Evolutionary conservation across 2,329 filamentous ascomycete species (phyloP).

Genomic region (Microdochium trichocladiopsis): DNA sequence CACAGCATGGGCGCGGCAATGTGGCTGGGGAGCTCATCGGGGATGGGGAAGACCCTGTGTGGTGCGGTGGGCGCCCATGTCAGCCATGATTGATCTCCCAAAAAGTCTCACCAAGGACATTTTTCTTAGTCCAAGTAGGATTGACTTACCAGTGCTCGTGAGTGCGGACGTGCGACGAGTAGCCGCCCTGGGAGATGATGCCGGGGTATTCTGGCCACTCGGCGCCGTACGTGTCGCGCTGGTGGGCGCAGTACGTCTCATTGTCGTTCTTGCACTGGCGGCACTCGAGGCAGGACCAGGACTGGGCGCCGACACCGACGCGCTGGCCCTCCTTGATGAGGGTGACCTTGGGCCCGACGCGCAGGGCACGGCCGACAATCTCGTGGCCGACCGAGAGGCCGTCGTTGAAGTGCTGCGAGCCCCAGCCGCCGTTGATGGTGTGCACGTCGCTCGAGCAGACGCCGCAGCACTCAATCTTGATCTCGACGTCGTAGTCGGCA

Average conservation of each 20-base stretch:
- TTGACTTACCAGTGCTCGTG: slow-evolving; percentile 62
- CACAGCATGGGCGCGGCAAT: slow-evolving; percentile 77
- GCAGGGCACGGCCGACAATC: slow-evolving; percentile 54
- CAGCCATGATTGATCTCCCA: slow-evolving; percentile 1
- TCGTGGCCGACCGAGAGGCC: slow-evolving; percentile 27
- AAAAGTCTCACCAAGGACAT: not conserved
- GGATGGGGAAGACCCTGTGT: slow-evolving; percentile 61
- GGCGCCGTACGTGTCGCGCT: slow-evolving; percentile 52
- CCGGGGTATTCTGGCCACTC: slow-evolving; percentile 48
- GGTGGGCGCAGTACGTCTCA: slow-evolving; percentile 61
- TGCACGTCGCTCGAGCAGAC: slow-evolving; percentile 68
- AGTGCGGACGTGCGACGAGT: slow-evolving; percentile 58
- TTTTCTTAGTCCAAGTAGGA: not conserved
- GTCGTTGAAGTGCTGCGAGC: slow-evolving; percentile 47
- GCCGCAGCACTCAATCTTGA: slow-evolving; percentile 78
- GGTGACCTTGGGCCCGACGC: slow-evolving; percentile 59
- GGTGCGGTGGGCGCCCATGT: not conserved
- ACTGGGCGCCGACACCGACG: slow-evolving; percentile 64
- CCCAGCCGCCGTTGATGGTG: slow-evolving; percentile 65
- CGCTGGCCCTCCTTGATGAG: slow-evolving; percentile 53
- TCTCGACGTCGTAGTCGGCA: slow-evolving; percentile 78
- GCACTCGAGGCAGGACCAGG: slow-evolving; percentile 57
- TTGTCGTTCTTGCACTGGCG: slow-evolving; percentile 59
- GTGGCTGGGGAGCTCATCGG: slow-evolving; percentile 56
- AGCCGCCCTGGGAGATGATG: slow-evolving; percentile 56